phyloP scores from a whole-genome alignment of 1,284 basidiomycete genomes.

The Rhodotorula glutinis region DNA sequence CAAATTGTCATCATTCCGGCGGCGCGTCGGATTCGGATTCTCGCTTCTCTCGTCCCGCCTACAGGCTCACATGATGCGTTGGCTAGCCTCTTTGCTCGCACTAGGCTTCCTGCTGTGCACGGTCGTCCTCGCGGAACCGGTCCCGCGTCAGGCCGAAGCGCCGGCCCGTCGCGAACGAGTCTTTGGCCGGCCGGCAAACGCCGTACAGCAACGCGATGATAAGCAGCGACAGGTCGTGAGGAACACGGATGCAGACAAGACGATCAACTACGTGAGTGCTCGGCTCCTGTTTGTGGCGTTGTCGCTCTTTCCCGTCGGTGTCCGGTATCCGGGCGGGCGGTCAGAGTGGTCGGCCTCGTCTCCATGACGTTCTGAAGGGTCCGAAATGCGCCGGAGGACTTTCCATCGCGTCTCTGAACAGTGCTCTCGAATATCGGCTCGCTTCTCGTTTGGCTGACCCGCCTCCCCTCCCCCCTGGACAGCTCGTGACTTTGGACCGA shows the following conservation, averaged over 20 bases:
- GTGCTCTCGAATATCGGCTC: neutral
- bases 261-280: neutral
- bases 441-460: too few species aligned
- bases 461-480: neutral
- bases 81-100: neutral
- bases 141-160: neutral
- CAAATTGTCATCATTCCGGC: neutral
- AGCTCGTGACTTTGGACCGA: slow-evolving; percentile 34
- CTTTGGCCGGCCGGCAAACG: neutral
- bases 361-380: neutral
- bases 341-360: too few species aligned
- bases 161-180: neutral
- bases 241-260: neutral
- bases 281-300: neutral
- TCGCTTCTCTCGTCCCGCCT: too few species aligned
- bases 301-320: neutral
- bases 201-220: neutral
- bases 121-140: neutral
- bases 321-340: neutral
- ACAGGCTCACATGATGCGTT: neutral
- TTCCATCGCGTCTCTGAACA: too few species aligned
- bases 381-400: neutral
- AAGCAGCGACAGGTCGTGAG: neutral
- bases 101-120: neutral
- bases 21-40: too few species aligned